Evolutionary conservation across 2,329 filamentous ascomycete genomes (phyloP).

Genomic region (Thelonectria discophora): DNA sequence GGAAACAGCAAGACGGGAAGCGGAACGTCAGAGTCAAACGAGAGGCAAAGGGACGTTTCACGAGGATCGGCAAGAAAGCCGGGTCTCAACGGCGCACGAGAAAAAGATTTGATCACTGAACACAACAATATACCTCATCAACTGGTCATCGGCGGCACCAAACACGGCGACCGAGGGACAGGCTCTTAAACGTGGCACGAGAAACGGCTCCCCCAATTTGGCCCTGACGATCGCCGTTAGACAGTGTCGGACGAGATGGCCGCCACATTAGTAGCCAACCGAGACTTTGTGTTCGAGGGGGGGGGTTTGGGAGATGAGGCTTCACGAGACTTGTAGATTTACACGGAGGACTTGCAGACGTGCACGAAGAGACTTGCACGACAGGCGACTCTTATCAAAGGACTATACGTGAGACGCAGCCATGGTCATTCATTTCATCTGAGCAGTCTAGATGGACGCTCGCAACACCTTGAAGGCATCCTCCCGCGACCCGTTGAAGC

Average conservation of each 20-base stretch:
- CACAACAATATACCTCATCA: neutral
- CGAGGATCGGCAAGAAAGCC: constrained; percentile 5
- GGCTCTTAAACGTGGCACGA: neutral
- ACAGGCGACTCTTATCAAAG: too few species aligned
- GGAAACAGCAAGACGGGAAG: too few species aligned
- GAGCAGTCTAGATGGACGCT: constrained; percentile 51
- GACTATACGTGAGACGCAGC: neutral
- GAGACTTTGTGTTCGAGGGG: constrained; percentile 26
- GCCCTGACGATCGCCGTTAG: constrained; percentile 26
- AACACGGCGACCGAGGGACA: neutral
- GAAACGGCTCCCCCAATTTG: constrained; percentile 7
- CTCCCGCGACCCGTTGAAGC: constrained; percentile 62
- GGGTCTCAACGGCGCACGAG: neutral
- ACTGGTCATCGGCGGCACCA: neutral
- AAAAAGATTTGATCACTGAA: neutral
- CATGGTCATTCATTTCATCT: neutral
- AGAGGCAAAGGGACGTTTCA: neutral
- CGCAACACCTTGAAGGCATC: constrained; percentile 57
- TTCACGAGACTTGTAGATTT: too few species aligned
- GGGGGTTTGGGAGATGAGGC: too few species aligned
- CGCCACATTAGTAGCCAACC: constrained; percentile 29
- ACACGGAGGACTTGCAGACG: too few species aligned
- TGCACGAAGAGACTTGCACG: too few species aligned
- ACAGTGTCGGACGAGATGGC: constrained; percentile 22
- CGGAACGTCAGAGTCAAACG: too few species aligned